These are phyloP conservation scores for Harringtonia aguacate DNA, from an alignment of 2,329 filamentous ascomycete genomes.

Conservation along the genomic window DNA sequence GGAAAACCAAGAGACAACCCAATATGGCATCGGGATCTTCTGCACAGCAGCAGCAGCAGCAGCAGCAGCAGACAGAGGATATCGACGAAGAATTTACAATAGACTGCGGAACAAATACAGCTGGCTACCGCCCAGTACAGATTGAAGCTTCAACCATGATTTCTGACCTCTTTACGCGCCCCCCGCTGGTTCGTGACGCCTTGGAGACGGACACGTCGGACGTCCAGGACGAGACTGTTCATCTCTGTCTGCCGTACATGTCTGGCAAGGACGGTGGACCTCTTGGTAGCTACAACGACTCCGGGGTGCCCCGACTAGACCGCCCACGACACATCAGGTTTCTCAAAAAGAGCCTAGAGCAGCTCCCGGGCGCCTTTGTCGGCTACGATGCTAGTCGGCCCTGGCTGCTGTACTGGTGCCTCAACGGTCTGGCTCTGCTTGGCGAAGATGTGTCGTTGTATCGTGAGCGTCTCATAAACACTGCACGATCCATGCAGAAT, in stretches of 20 bases:
- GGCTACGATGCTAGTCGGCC: conserved; percentile 77
- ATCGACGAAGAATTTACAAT: conserved; percentile 17
- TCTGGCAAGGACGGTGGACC: conserved; percentile 44
- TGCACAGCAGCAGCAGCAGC: neutral
- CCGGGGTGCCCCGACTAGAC: conserved; percentile 67
- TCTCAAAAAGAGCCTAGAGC: conserved; percentile 44
- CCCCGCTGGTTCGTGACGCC: conserved; percentile 53
- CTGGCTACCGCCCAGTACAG: neutral
- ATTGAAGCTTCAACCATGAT: conserved; percentile 21
- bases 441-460: conserved; percentile 64
- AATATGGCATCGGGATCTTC: conserved; percentile 5
- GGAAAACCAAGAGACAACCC: conserved; percentile 8
- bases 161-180: conserved; percentile 45
- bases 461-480: conserved; percentile 59
- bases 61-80: neutral
- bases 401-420: conserved; percentile 91
- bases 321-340: conserved; percentile 52
- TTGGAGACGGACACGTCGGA: conserved; percentile 58
- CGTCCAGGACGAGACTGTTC: conserved; percentile 57
- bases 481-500: conserved; percentile 75
- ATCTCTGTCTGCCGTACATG: conserved; percentile 60
- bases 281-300: conserved; percentile 46
- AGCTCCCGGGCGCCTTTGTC: conserved; percentile 60
- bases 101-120: neutral
- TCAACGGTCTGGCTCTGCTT: conserved; percentile 64